A percentile compares a stretch with the other conserved stretches of the same genome.
Evolutionary conservation across 805 yeast species (phyloP).

Genomic region (Yamadazyma sp.): DNA sequence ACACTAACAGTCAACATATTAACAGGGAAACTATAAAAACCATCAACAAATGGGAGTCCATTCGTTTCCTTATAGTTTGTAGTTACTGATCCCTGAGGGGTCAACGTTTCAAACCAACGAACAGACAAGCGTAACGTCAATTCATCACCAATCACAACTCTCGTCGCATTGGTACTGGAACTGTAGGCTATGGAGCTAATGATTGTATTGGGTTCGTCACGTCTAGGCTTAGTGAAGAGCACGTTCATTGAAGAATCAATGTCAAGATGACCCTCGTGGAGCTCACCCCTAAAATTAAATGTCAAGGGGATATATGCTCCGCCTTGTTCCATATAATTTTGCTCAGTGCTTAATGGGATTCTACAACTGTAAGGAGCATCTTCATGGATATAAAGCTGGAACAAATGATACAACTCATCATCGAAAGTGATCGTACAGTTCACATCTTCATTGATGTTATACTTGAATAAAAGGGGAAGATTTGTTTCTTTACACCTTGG

Average conservation of each 20-base stretch:
- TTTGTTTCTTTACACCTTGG: slow-evolving; percentile 68
- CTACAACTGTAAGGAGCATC: slow-evolving; percentile 76
- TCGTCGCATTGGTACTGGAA: slow-evolving; percentile 58
- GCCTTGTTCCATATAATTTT: slow-evolving; percentile 41
- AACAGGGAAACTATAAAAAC: slow-evolving; percentile 40
- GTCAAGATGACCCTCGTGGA: slow-evolving; percentile 68
- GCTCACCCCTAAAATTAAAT: slow-evolving; percentile 63
- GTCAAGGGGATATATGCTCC: slow-evolving; percentile 58
- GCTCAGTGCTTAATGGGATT: slow-evolving; percentile 50
- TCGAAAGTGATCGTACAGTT: slow-evolving; percentile 62
- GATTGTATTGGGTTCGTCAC: slow-evolving; percentile 35
- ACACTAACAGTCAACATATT: slow-evolving; percentile 29
- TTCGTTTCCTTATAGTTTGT: slow-evolving; percentile 9
- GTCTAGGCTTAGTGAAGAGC: slow-evolving; percentile 41
- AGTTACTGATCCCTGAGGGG: slow-evolving; percentile 7
- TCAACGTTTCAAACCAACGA: slow-evolving; percentile 48
- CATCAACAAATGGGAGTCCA: slow-evolving; percentile 37
- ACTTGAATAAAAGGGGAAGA: slow-evolving; percentile 54
- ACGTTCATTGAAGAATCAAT: slow-evolving; percentile 59
- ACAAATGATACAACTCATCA: slow-evolving; percentile 68
- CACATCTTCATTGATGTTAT: slow-evolving; percentile 49
- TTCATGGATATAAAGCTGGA: slow-evolving; percentile 74
- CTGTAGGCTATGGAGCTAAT: slow-evolving; percentile 60
- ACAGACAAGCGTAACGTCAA: slow-evolving; percentile 57
- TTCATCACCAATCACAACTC: slow-evolving; percentile 65